Evolutionary conservation across 2,329 filamentous ascomycete species (phyloP).

Genomic region (Talaromyces sp.): DNA sequence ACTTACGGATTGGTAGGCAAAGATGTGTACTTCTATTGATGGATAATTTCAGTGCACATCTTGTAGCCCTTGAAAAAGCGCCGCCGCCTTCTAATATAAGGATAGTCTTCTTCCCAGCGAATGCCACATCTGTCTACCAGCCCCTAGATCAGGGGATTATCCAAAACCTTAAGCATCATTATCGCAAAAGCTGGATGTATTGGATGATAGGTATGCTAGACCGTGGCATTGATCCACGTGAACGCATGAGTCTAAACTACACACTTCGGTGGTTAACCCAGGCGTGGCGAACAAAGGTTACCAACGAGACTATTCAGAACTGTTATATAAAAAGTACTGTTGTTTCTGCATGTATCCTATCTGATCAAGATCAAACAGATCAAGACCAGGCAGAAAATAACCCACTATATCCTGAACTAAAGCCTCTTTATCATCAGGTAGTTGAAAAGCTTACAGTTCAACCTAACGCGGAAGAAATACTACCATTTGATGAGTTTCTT

Average conservation of each 20-base stretch:
- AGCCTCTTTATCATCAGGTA: not conserved
- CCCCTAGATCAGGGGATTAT: slow-evolving; percentile 19
- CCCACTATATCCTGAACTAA: not conserved
- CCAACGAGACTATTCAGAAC: slow-evolving; percentile 4
- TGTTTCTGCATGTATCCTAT: not conserved
- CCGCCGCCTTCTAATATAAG: slow-evolving; percentile 13
- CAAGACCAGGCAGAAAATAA: not conserved
- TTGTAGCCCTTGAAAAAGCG: slow-evolving; percentile 1
- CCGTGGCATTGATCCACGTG: not conserved
- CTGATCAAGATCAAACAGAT: not conserved
- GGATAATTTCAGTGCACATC: slow-evolving; percentile 19
- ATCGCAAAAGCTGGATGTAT: slow-evolving; percentile 8
- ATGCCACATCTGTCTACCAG: slow-evolving; percentile 12
- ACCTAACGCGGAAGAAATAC: not conserved
- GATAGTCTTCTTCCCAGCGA: slow-evolving; percentile 3
- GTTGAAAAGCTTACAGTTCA: not conserved
- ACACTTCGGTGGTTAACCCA: slow-evolving; percentile 2
- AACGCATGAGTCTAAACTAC: slow-evolving; percentile 8
- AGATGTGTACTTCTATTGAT: slow-evolving; percentile 17
- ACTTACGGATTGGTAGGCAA: slow-evolving; percentile 4
- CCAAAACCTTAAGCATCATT: slow-evolving; percentile 8
- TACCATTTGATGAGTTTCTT: not conserved
- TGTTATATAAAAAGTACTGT: not conserved
- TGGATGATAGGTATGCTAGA: slow-evolving; percentile 9
- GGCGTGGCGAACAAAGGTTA: not conserved